phyloP scores from a whole-genome alignment of 768 basidiomycete genomes.

The Wakefieldia striispora region DNA sequence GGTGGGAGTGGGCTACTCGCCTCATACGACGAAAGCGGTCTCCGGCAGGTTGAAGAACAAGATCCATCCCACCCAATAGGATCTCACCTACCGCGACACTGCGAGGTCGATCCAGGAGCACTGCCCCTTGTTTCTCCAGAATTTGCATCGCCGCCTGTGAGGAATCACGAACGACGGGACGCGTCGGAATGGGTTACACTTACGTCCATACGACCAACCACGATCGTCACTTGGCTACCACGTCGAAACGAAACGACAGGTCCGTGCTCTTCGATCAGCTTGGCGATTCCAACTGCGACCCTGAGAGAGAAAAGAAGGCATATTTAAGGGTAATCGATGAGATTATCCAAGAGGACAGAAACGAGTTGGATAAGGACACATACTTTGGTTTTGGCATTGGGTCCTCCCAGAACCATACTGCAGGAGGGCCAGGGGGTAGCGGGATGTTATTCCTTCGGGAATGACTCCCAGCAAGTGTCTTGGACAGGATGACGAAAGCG shows the following conservation, averaged over 20 bases:
- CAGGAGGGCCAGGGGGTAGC: constrained; percentile 20
- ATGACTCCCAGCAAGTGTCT: neutral
- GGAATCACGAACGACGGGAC: constrained; percentile 20
- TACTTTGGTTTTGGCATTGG: constrained; percentile 8
- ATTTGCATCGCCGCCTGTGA: constrained; percentile 54
- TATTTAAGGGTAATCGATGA: neutral
- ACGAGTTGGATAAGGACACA: neutral
- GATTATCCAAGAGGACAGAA: neutral
- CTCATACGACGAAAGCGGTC: constrained; percentile 55
- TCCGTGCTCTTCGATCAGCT: neutral
- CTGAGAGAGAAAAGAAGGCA: no score
- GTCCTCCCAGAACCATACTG: constrained; percentile 15
- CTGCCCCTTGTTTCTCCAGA: constrained; percentile 57
- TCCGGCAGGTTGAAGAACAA: constrained; percentile 46
- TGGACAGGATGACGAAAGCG: neutral
- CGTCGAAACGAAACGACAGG: constrained; percentile 28
- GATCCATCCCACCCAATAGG: constrained; percentile 52
- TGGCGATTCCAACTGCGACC: neutral
- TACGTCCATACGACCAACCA: constrained; percentile 2
- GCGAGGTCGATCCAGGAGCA: constrained; percentile 47
- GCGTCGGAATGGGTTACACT: neutral
- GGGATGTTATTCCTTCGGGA: constrained; percentile 1
- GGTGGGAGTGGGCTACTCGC: constrained; percentile 51
- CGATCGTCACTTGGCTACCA: neutral
- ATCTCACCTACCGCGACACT: constrained; percentile 53